These are phyloP conservation scores for Eucalyptus lansdowneana DNA, from an alignment of 345 rosid genomes.

Conservation along the genomic window DNA sequence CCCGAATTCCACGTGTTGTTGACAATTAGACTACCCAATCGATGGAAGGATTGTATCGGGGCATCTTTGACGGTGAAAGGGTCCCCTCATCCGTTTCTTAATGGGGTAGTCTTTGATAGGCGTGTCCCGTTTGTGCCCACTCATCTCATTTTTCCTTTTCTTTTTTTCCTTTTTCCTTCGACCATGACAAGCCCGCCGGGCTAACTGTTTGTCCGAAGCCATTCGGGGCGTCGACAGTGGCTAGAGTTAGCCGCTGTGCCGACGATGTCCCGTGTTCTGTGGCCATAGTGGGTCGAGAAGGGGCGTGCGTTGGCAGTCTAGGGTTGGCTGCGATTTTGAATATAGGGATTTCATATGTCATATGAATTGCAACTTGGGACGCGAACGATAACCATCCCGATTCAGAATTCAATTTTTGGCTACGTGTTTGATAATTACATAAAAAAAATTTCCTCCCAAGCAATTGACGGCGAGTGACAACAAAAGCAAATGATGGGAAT, in stretches of 20 bases:
- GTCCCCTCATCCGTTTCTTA: too few species aligned
- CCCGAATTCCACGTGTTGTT: too few species aligned
- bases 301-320: neutral
- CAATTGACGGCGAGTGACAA: too few species aligned
- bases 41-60: neutral
- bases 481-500: rapidly evolving
- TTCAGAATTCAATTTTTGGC: too few species aligned
- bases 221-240: neutral
- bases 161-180: neutral
- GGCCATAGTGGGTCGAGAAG: neutral
- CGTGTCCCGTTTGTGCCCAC: neutral
- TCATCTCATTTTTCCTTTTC: neutral
- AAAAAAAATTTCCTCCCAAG: too few species aligned
- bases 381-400: rapidly evolving
- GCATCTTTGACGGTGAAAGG: neutral
- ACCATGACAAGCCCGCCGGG: neutral
- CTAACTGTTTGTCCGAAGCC: neutral
- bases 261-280: neutral
- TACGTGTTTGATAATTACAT: too few species aligned
- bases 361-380: rapidly evolving
- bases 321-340: too few species aligned
- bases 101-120: neutral
- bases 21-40: too few species aligned
- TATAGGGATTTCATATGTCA: too few species aligned
- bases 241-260: neutral